Percentiles rank a stretch among this genome's conserved stretches.
Evolutionary conservation across 2,329 filamentous ascomycete species (phyloP).

Genomic region (Penicillium concentricum): DNA sequence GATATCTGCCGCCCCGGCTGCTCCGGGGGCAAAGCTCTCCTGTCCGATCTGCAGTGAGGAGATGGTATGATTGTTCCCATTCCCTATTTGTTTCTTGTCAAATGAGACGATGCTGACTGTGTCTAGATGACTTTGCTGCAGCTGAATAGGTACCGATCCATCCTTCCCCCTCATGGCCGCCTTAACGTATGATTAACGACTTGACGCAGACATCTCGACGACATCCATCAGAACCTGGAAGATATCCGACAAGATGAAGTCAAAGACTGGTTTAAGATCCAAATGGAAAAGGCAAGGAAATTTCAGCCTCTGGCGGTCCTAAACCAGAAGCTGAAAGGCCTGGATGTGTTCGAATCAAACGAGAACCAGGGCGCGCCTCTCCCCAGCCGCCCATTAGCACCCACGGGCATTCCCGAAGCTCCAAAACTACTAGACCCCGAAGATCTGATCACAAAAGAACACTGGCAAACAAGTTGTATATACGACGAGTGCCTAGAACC

Average conservation of each 20-base stretch:
- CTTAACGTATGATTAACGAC: conserved; percentile 23
- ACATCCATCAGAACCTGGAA: conserved; percentile 84
- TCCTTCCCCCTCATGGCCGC: background rate
- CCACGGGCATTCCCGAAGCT: conserved; percentile 32
- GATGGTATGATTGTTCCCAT: conserved; percentile 64
- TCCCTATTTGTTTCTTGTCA: background rate
- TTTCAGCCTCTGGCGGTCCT: conserved; percentile 89
- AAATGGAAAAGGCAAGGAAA: conserved; percentile 87
- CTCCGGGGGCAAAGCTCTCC: conserved; percentile 67
- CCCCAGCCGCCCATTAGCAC: conserved; percentile 33
- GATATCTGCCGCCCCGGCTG: conserved; percentile 49
- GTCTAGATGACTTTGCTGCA: conserved; percentile 82
- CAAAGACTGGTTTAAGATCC: conserved; percentile 94
- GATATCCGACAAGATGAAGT: conserved; percentile 89
- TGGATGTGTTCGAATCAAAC: conserved; percentile 94
- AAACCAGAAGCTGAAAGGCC: conserved; percentile 88
- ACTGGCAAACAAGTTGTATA: conserved; percentile 79
- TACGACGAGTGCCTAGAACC: conserved; percentile 86
- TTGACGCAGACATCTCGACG: conserved; percentile 69
- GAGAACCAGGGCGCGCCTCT: conserved; percentile 55
- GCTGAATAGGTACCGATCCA: conserved; percentile 68
- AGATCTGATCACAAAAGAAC: conserved; percentile 78
- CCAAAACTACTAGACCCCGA: conserved; percentile 68
- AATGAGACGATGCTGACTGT: conserved; percentile 2
- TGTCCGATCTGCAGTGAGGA: conserved; percentile 99